These are phyloP conservation scores for Mycena latifolia DNA, from an alignment of 768 basidiomycete genomes.

Conservation along the genomic window DNA sequence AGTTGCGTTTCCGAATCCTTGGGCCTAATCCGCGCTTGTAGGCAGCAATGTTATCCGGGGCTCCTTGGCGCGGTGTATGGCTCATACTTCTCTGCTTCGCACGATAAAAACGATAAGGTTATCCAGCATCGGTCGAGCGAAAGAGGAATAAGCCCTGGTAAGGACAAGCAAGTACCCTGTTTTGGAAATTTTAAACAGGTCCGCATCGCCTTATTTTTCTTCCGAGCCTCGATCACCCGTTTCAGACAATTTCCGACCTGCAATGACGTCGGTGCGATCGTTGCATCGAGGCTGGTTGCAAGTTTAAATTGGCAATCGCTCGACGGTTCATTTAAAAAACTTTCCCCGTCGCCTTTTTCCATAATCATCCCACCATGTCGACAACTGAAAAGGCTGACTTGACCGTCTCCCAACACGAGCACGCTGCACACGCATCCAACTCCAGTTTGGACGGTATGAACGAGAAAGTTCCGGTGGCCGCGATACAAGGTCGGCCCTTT, in stretches of 20 bases:
- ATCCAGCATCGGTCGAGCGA: not conserved
- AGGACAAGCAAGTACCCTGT: not conserved
- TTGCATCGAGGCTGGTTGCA: not conserved
- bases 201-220: not conserved
- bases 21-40: no score
- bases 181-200: no score
- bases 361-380: no score
- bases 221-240: no score
- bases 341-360: not conserved
- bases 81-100: not conserved
- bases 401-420: not conserved
- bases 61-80: no score
- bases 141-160: not conserved
- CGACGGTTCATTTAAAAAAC: not conserved
- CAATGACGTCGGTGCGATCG: not conserved
- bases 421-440: not conserved
- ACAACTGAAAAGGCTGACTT: not conserved
- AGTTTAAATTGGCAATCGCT: not conserved
- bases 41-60: no score
- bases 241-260: not conserved
- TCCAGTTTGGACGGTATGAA: not conserved
- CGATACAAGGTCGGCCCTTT: not conserved
- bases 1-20: no score
- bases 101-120: not conserved
- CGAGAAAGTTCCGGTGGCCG: not conserved